Base-by-base conservation (phyloP, 2,329 filamentous ascomycete genomes). In the Parastagonospora avenae region DNA sequence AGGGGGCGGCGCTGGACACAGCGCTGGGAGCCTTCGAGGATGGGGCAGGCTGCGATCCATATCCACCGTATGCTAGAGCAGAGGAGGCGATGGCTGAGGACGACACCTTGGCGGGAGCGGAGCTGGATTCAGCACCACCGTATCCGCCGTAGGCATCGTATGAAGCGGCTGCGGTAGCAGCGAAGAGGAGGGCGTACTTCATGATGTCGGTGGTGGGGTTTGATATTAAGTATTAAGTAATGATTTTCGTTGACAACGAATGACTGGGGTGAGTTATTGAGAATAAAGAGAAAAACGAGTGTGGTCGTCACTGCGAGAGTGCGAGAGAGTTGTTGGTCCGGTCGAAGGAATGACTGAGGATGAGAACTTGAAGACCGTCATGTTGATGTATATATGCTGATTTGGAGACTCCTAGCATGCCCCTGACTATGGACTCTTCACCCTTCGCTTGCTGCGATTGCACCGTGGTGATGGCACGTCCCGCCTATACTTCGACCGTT, bases 171-270 rank as follows among this genome's bases (percentile, higher is more conserved):
- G 59, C 64, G 9, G 57, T 61, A 43, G 55, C 56, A 45, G 57
- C 64, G 47, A 70, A 64, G 48, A 70, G 56, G 27, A 66, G 42
- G 19, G 61, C 50, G 57, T 64, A 62, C 54, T 60, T 62, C 62
- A 64, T 64, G 41, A 32, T 57, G 46, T 43, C 47, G 40, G 27
- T 52, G 32, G n/a, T 39, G 31, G 27, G 4, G 30, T 44, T 52
- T 52, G 48, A 40, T n/a, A 54, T 54, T 59, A 57, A 39, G 42
- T 43, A 55, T 42, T 52, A 46, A 35, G 19, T 24, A 35, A 5
- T 38, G 37, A 2, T 42, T 50, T 37, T 37, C 10, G 45, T 50
- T 49, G 43, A 51, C 48, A 66, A 62, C 31, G 64, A 70, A 48
- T 63, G 67, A 67, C 62, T 68, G 33, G 42, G 54, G 62, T 64